Evolutionary conservation across 306 rosid genomes (phyloP).

Genomic region (Clitoria ternatea): DNA sequence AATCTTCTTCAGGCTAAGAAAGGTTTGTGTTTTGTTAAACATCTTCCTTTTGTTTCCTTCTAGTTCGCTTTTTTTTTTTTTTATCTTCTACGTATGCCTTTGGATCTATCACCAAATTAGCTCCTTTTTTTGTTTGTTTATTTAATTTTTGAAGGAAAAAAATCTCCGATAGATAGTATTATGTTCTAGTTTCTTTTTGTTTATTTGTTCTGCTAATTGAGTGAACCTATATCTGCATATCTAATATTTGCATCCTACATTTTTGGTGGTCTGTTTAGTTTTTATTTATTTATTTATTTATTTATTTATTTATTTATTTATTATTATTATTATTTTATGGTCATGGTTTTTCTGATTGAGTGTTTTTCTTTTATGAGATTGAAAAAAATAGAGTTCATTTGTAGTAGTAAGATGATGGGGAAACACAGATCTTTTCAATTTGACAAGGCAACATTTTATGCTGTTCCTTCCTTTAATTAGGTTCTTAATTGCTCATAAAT

Average conservation of each 20-base stretch:
- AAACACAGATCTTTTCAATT: too few species aligned
- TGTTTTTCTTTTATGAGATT: neutral
- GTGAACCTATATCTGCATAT: neutral
- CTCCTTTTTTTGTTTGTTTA: neutral
- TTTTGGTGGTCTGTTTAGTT: neutral
- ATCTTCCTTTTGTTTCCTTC: neutral
- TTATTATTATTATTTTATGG: too few species aligned
- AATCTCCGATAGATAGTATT: neutral
- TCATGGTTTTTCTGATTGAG: neutral
- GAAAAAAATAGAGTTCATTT: neutral
- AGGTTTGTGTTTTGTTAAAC: slow-evolving; percentile 37
- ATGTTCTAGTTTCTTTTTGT: neutral
- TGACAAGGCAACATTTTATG: too few species aligned
- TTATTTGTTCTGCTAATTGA: neutral
- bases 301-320: too few species aligned
- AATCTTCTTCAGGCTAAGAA: slow-evolving; percentile 80
- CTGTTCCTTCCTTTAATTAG: neutral
- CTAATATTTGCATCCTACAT: neutral
- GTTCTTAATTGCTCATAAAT: neutral
- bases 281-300: neutral
- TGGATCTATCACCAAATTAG: slow-evolving; percentile 16
- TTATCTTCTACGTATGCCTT: neutral
- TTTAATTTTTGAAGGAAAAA: too few species aligned
- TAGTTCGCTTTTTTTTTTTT: neutral
- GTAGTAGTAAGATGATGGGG: neutral